A percentile compares a stretch with the other conserved stretches of the same genome.
Conservation (phyloP, 257 asterid species). For the Oldenlandia corymbosa region DNA sequence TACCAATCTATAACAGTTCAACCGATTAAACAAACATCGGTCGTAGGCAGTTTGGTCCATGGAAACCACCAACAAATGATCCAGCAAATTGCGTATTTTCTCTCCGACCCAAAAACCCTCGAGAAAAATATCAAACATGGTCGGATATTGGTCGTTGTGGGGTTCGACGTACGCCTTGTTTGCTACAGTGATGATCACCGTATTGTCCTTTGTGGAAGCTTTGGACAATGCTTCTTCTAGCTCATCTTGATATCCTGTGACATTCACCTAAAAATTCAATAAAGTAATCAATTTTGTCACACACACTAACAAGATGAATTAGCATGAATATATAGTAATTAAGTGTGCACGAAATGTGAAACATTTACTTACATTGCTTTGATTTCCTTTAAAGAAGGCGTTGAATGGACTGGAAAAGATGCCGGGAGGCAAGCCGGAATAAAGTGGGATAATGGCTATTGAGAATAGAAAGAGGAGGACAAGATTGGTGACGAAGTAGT, state of each 20-base stretch:
- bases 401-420: too few species aligned
- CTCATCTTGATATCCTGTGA: constrained; percentile 14
- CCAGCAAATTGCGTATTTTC: constrained; percentile 36
- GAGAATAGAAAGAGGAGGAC: too few species aligned
- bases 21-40: constrained; percentile 46
- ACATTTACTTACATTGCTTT: too few species aligned
- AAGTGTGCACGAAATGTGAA: too few species aligned
- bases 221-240: constrained; percentile 39
- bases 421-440: too few species aligned
- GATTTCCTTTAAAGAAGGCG: too few species aligned
- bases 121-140: constrained; percentile 73
- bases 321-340: too few species aligned
- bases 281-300: too few species aligned
- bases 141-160: constrained; percentile 28
- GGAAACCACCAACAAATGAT: constrained; percentile 51
- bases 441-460: too few species aligned
- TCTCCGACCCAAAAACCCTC: constrained; percentile 83
- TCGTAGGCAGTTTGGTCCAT: constrained; percentile 55
- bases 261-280: too few species aligned
- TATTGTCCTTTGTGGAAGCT: constrained; percentile 52
- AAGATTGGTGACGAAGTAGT: too few species aligned
- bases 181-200: constrained; percentile 51
- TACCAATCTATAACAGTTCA: constrained; percentile 51
- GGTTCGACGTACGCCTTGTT: constrained; percentile 69
- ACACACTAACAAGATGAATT: too few species aligned